Evolutionary conservation across 768 basidiomycete genomes (phyloP).

Genomic region (Strobilomyces echinocephalus): DNA sequence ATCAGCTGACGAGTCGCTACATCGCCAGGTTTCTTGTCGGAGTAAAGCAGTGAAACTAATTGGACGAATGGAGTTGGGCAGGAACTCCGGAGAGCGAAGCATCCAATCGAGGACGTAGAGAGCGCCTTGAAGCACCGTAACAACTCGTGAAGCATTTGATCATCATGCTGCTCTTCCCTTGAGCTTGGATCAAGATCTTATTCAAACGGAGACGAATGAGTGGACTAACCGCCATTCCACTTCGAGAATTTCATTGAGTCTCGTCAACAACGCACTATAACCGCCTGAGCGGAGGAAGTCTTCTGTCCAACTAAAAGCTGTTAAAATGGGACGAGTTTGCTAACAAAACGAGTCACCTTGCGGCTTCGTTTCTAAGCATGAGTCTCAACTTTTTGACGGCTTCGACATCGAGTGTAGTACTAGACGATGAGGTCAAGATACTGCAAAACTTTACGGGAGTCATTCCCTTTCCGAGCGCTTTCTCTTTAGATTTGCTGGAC

Average conservation of each 20-base stretch:
- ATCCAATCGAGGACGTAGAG: conserved; percentile 84
- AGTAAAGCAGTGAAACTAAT: conserved; percentile 80
- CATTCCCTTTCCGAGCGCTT: conserved; percentile 46
- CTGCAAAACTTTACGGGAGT: conserved; percentile 65
- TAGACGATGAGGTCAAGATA: conserved; percentile 62
- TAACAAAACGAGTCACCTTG: conserved; percentile 46
- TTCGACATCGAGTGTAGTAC: conserved; percentile 77
- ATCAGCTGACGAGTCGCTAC: conserved; percentile 87
- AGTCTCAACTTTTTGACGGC: conserved; percentile 83
- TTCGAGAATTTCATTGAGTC: conserved; percentile 87
- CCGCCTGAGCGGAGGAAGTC: conserved; percentile 81
- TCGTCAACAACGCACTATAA: conserved; percentile 75
- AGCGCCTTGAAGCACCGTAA: conserved; percentile 92
- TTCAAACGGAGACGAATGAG: background rate
- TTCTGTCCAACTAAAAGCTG: conserved; percentile 71
- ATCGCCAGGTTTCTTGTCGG: conserved; percentile 98
- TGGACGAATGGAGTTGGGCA: conserved; percentile 86
- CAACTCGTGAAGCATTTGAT: conserved; percentile 87
- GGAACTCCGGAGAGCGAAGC: conserved; percentile 82
- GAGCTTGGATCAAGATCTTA: conserved; percentile 9
- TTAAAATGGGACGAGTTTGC: background rate
- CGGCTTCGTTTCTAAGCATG: conserved; percentile 86
- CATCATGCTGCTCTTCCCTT: conserved; percentile 97
- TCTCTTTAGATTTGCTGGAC: conserved; percentile 48
- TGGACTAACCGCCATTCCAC: conserved; percentile 91